Evolutionary conservation across 2,329 filamentous ascomycete genomes (phyloP), one percentile per base, ranked within the genome.

Genomic region (Fonsecaea multimorphosa): DNA sequence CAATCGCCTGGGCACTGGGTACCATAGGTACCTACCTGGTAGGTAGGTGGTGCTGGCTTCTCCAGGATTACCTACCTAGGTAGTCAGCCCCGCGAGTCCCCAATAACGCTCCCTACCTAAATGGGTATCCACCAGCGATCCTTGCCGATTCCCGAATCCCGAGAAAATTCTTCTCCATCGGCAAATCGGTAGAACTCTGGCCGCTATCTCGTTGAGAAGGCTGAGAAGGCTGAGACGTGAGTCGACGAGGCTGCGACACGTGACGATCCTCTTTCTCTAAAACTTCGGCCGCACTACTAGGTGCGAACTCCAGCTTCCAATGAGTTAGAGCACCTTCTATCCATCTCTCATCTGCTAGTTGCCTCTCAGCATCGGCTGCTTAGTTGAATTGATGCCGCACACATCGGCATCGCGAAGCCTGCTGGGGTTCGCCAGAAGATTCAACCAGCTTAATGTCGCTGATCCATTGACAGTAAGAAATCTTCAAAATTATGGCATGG

Each of bases 401-500:
- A 57, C 58, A 16, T 60, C 67, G 24, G 61, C 65, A 24, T 51
- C 68, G 12, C 63, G 64, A 19, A 68, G 63, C 49, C 63, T 72
- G n/a, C 57, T 72, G 31, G 63, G 65, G 6, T 63, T 73, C 40
- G 62, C 67, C 2, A 55, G 61, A 53, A 63, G 67, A 19, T 68
- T 68, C 60, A 68, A 63, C 32, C 60, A 64, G 40, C 64, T 73
- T 69, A 66, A 65, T 66, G 71, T 73, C 1, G 78, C 73, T 66
- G 79, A 80, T 68, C 77, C 76, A 52, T 71, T 79, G 65, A 77
- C 75, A 64, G 78, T 80, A 74, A 60, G 76, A 53, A 12, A 12
- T 56, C 55, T 3, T 24, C 29, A 34, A 4, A 31, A 54, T 36
- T 22, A 9, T 55, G 6, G 11, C 51, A 29, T 8, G n/a, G 2